Evolutionary conservation across 108 stramenopile genomes (phyloP), one percentile per base, ranked within the genome.

Genomic region (Chaetoceros tenuissimus): DNA sequence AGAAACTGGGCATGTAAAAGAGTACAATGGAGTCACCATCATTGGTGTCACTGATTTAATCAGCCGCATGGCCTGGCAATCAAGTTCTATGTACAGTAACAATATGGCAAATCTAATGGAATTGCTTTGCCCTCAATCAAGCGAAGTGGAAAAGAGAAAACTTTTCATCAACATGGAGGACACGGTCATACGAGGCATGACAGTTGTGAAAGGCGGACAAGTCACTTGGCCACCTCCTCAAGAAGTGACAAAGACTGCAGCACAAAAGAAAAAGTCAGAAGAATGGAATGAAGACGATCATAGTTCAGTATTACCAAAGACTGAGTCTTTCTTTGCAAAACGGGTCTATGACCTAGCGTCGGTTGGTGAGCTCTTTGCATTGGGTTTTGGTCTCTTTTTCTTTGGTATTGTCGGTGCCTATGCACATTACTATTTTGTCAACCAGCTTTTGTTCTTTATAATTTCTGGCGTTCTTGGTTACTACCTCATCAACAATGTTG

Each of bases 21-120:
- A 48, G 28, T 57, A 77, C 40, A 77, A 84, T 50, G 54, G 64
- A 1, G 82, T 95, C 53, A 92, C 84, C 49, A 87, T 85, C 43
- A 72, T 95, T 46, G 94, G 90, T n/a, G 74, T 71, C 65, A 81
- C 79, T 25, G 82, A 89, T 59, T 65, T 91, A 20, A 62, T 83
- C 7, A 80, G 79, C 46, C 74, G 86, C 29, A 77, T 95, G 71
- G 63, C 88, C 8, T 71, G 80, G 71, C 86, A 87, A 55, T 79
- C 89, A 16, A 89, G 87, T 7, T 73, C 64, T 51, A 85, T 95
- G 59, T 92, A 79, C 62, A 81, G 80, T 46, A 87, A 87, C 83
- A 95, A 95, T 67, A 69, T 90, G 57, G 79, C 80, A 30, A 92
- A 95, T 68, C 78, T 95, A 26, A 34, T 95, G 29, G 69, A 78